Conservation (phyloP, 2,329 filamentous ascomycete species). For the Pyricularia sp. region DNA sequence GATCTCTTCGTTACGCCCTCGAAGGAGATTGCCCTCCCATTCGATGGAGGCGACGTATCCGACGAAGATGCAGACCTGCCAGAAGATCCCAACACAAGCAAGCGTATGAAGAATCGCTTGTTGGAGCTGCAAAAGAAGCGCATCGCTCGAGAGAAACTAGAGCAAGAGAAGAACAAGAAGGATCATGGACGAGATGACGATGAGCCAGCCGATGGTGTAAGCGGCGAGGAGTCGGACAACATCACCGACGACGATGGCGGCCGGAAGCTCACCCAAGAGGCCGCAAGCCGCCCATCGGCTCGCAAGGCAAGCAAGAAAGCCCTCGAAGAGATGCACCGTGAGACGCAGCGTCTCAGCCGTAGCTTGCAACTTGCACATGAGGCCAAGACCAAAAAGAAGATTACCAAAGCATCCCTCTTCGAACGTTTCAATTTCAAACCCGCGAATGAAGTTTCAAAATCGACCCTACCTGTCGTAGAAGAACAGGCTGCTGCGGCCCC, state of each 20-base stretch:
- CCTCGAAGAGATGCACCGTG: slow-evolving; percentile 83
- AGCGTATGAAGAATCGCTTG: slow-evolving; percentile 58
- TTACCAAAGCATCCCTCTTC: slow-evolving; percentile 71
- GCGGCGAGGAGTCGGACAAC: slow-evolving; percentile 34
- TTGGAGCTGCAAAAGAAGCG: slow-evolving; percentile 61
- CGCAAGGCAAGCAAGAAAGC: slow-evolving; percentile 92
- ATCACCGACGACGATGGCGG: slow-evolving; percentile 50
- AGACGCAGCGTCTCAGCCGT: slow-evolving; percentile 81
- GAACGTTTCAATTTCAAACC: slow-evolving; percentile 67
- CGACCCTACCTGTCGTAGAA: slow-evolving; percentile 14
- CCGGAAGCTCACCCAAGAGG: slow-evolving; percentile 53
- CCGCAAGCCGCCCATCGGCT: slow-evolving; percentile 33
- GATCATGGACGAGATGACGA: slow-evolving; percentile 27
- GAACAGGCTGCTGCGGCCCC: slow-evolving; percentile 7
- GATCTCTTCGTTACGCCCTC: slow-evolving; percentile 44
- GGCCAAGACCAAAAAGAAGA: slow-evolving; percentile 81
- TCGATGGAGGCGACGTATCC: slow-evolving; percentile 14
- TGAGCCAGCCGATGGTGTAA: slow-evolving; percentile 25
- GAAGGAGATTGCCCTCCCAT: slow-evolving; percentile 6
- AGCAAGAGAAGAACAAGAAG: slow-evolving; percentile 18
- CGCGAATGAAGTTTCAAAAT: slow-evolving; percentile 10
- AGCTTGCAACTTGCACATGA: slow-evolving; percentile 88
- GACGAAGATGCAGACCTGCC: slow-evolving; percentile 35
- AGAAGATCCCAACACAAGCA: slow-evolving; percentile 29
- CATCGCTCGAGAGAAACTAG: slow-evolving; percentile 49